Percentiles rank a stretch among this genome's conserved stretches.
Evolutionary conservation across 768 basidiomycete genomes (phyloP).

Genomic region (Rubroboletus pulcherrimus): DNA sequence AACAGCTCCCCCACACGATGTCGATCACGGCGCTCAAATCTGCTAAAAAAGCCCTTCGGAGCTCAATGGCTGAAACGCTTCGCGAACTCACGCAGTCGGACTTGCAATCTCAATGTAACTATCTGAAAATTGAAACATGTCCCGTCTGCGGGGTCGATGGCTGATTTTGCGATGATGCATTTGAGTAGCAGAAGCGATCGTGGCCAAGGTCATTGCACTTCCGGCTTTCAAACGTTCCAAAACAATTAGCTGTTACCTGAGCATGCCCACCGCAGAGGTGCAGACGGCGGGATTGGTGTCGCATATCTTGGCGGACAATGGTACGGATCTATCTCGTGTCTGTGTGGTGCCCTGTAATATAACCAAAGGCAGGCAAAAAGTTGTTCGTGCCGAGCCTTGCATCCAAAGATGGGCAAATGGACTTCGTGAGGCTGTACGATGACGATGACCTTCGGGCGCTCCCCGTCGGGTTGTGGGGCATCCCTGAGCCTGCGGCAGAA

Average conservation of each 20-base stretch:
- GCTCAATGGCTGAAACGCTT: slow-evolving; percentile 44
- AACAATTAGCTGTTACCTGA: slow-evolving; percentile 71
- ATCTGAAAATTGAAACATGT: not conserved
- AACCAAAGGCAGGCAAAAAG: slow-evolving; percentile 46
- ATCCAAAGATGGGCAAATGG: slow-evolving; percentile 48
- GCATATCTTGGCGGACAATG: slow-evolving; percentile 46
- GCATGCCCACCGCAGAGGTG: slow-evolving; percentile 72
- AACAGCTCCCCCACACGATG: slow-evolving; percentile 11
- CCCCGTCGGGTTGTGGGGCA: slow-evolving; percentile 67
- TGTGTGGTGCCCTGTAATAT: not conserved
- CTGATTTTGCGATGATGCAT: slow-evolving; percentile 1
- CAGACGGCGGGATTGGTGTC: slow-evolving; percentile 52
- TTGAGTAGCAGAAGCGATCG: slow-evolving; percentile 34
- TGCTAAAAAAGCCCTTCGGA: slow-evolving; percentile 56
- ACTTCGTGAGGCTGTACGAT: slow-evolving; percentile 60
- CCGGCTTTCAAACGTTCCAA: slow-evolving; percentile 48
- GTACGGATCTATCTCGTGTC: slow-evolving; percentile 34
- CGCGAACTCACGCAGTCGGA: slow-evolving; percentile 40
- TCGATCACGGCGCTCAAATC: slow-evolving; percentile 28
- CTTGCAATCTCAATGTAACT: slow-evolving; percentile 59
- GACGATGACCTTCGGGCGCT: slow-evolving; percentile 55
- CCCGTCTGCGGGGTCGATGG: not conserved
- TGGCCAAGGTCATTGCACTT: slow-evolving; percentile 44
- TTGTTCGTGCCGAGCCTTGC: slow-evolving; percentile 69
- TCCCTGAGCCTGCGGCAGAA: slow-evolving; percentile 56